phyloP scores from a whole-genome alignment of 148 eudicot genomes.

The Chenopodium quinoa region DNA sequence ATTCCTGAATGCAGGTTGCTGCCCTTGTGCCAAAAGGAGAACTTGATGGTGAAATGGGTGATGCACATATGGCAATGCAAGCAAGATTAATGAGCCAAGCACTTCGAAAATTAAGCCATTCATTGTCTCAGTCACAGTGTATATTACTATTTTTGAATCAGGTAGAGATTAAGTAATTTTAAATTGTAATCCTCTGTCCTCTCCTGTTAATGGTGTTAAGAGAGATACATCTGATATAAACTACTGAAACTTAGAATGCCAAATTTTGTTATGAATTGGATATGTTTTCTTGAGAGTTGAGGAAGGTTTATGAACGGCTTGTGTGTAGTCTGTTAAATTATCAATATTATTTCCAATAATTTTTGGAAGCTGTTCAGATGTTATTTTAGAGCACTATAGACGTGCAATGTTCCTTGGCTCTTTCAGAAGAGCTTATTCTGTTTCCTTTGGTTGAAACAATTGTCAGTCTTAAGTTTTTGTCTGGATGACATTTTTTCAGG shows the following conservation, averaged over 20 bases:
- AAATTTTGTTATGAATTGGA: background rate
- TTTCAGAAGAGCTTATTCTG: background rate
- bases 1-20: constrained; percentile 60
- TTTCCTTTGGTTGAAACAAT: background rate
- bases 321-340: background rate
- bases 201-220: background rate
- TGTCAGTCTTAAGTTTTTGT: constrained; percentile 8
- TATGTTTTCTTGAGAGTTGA: too few species aligned
- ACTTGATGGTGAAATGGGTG: constrained; percentile 99
- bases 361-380: too few species aligned
- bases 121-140: constrained; percentile 83
- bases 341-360: too few species aligned
- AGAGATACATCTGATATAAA: background rate
- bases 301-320: background rate
- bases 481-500: constrained; percentile 37
- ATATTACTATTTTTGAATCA: constrained; percentile 85
- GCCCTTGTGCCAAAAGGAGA: constrained; percentile 98
- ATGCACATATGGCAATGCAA: constrained; percentile 99
- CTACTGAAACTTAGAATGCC: background rate
- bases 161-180: constrained; percentile 31
- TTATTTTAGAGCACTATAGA: background rate
- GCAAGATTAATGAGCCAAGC: constrained; percentile 99
- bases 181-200: background rate
- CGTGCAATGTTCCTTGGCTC: background rate
- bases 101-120: constrained; percentile 94